Conservation (phyloP, 108 stramenopile genomes). For the Cyclotella sp. region DNA sequence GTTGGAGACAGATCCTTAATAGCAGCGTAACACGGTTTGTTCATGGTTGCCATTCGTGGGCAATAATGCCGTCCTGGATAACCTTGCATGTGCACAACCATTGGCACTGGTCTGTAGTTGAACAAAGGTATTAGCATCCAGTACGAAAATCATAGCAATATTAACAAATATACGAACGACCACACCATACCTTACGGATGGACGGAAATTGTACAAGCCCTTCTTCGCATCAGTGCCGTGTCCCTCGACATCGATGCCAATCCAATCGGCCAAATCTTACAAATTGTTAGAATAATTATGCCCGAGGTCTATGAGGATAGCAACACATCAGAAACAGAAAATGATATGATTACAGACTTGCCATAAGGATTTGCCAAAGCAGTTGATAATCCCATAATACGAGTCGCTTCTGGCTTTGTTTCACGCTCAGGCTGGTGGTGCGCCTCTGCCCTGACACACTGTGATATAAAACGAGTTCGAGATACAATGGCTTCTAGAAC, state of each 20-base stretch:
- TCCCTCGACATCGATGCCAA: conserved; percentile 85
- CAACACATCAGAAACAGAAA: neutral
- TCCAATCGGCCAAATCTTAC: conserved; percentile 95
- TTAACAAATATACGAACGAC: neutral
- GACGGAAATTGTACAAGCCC: conserved; percentile 96
- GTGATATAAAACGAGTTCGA: conserved; percentile 93
- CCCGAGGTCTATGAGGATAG: neutral
- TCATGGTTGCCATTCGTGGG: conserved; percentile 99
- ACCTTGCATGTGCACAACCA: conserved; percentile 94
- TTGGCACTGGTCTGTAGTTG: conserved; percentile 82
- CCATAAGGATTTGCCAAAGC: conserved; percentile 93
- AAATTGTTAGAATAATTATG: neutral
- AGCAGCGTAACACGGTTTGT: conserved; percentile 98
- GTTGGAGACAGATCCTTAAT: conserved; percentile 93
- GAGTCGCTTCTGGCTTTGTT: conserved; percentile 49
- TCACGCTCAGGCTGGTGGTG: conserved; percentile 18
- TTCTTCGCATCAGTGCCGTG: conserved; percentile 28
- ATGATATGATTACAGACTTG: neutral
- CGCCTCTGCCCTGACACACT: conserved; percentile 50
- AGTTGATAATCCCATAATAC: conserved; percentile 96
- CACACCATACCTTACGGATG: conserved; percentile 73
- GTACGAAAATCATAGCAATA: neutral
- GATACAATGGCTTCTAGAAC: conserved; percentile 98
- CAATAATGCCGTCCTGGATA: conserved; percentile 95
- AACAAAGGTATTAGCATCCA: neutral